A percentile compares a stretch with the other conserved stretches of the same genome.
Evolutionary conservation across 768 basidiomycete genomes (phyloP).

Genomic region (Leucogyrophana mollusca): DNA sequence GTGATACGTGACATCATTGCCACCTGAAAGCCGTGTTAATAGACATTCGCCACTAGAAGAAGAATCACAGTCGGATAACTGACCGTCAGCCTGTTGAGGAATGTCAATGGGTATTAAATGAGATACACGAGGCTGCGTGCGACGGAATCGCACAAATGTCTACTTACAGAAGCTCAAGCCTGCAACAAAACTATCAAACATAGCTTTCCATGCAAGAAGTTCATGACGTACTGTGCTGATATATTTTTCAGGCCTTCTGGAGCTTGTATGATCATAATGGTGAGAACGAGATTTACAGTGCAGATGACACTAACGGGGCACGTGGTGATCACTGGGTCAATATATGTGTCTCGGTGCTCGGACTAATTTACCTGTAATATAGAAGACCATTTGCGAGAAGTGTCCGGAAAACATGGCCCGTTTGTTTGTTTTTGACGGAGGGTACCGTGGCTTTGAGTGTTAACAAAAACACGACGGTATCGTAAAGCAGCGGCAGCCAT

Average conservation of each 20-base stretch:
- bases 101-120: constrained; percentile 36
- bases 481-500: constrained; percentile 41
- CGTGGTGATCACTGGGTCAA: neutral
- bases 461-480: constrained; percentile 34
- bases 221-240: constrained; percentile 26
- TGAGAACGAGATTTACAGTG: constrained; percentile 34
- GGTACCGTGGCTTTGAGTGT: constrained; percentile 30
- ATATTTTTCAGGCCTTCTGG: constrained; percentile 31
- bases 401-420: constrained; percentile 18
- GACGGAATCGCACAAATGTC: neutral
- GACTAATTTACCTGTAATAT: constrained; percentile 31
- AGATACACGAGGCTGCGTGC: constrained; percentile 18
- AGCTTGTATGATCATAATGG: constrained; percentile 37
- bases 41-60: neutral
- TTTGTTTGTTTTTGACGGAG: constrained; percentile 13
- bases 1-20: constrained; percentile 73
- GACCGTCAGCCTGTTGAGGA: constrained; percentile 15
- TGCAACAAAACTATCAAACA: constrained; percentile 4
- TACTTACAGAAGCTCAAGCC: constrained; percentile 41
- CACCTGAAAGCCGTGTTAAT: constrained; percentile 32
- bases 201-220: neutral
- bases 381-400: constrained; percentile 32
- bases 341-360: neutral
- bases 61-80: neutral
- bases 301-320: constrained; percentile 33